phyloP scores from a whole-genome alignment of 83 land plant genomes.

The Isoetes engelmannii region DNA sequence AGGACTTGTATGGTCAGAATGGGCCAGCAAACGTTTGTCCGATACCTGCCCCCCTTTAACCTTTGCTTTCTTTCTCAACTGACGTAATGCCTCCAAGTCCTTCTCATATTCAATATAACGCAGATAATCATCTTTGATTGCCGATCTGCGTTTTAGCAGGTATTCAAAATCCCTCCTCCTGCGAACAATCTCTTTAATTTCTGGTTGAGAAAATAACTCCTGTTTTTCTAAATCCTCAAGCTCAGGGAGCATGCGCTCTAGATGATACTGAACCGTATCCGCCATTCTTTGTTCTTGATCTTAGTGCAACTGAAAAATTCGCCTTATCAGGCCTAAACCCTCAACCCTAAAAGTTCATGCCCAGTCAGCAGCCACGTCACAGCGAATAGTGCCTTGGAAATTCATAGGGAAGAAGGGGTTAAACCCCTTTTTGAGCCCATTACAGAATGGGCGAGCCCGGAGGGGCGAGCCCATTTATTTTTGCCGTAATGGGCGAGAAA shows the following conservation, averaged over 20 bases:
- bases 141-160: constrained; percentile 64
- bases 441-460: too few species aligned
- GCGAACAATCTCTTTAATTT: constrained; percentile 63
- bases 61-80: constrained; percentile 47
- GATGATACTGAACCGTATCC: constrained; percentile 75
- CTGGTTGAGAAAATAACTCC: constrained; percentile 54
- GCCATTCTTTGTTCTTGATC: constrained; percentile 52
- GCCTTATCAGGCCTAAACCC: too few species aligned
- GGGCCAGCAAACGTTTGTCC: constrained; percentile 11
- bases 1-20: constrained; percentile 56
- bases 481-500: too few species aligned
- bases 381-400: too few species aligned
- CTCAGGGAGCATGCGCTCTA: constrained; percentile 89
- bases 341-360: too few species aligned
- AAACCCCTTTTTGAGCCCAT: too few species aligned
- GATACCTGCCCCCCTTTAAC: constrained; percentile 1
- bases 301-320: too few species aligned
- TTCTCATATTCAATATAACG: constrained; percentile 80
- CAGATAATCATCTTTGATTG: constrained; percentile 70
- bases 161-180: constrained; percentile 82
- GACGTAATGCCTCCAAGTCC: constrained; percentile 58
- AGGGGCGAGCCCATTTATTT: too few species aligned
- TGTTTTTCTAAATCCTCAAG: constrained; percentile 79
- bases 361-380: too few species aligned
- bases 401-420: too few species aligned